phyloP scores from a whole-genome alignment of 306 rosid genomes.

The Castanospermum australe region DNA sequence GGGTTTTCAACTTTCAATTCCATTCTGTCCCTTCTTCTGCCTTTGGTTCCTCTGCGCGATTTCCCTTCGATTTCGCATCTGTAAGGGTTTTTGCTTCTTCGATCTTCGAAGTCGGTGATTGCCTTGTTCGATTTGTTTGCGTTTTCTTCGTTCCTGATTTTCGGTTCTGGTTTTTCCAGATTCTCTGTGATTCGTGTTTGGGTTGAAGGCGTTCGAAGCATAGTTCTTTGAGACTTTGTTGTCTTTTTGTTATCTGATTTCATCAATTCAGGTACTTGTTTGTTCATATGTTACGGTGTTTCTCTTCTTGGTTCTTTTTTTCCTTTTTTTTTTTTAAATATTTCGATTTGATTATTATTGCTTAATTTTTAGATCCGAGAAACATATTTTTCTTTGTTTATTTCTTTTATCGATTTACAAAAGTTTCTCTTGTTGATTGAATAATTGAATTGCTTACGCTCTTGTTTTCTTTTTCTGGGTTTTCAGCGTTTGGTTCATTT shows the following conservation, averaged over 20 bases:
- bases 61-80: background rate
- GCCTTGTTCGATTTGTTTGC: background rate
- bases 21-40: background rate
- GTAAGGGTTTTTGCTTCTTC: background rate
- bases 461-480: background rate
- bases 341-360: background rate
- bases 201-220: constrained; percentile 1
- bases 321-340: background rate
- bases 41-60: background rate
- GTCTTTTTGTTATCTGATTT: background rate
- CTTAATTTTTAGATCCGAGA: background rate
- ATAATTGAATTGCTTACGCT: background rate
- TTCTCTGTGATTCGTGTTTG: background rate
- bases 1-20: background rate
- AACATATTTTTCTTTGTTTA: background rate
- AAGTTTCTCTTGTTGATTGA: background rate
- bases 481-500: background rate
- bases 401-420: background rate
- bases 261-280: constrained; percentile 16
- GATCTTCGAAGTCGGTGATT: background rate
- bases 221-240: background rate
- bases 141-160: background rate
- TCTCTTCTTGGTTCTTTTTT: background rate
- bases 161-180: background rate
- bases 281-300: background rate